Percentiles rank a stretch among this genome's conserved stretches.
phyloP scores from a whole-genome alignment of 2,329 filamentous ascomycete species.

The Blumeriella jaapii region DNA sequence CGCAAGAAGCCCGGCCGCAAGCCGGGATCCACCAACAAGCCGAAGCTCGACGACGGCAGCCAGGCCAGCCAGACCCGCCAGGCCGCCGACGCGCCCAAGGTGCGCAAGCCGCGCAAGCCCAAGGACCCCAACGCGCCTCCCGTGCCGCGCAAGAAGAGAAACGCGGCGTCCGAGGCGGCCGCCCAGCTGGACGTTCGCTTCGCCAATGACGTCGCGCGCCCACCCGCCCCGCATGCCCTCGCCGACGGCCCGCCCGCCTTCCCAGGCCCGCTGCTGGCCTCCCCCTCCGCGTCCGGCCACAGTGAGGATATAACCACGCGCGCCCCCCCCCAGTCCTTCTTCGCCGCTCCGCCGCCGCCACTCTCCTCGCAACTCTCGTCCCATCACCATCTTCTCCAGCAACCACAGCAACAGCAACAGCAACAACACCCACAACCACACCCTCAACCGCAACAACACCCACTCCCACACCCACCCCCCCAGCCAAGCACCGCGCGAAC shows the following conservation, averaged over 20 bases:
- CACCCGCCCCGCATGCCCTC: neutral
- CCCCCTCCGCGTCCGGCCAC: slow-evolving; percentile 28
- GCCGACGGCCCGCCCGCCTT: slow-evolving; percentile 12
- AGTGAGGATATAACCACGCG: slow-evolving; percentile 31
- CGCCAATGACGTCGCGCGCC: slow-evolving; percentile 16
- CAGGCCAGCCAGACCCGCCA: slow-evolving; percentile 27
- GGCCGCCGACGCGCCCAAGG: slow-evolving; percentile 33
- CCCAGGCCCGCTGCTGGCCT: slow-evolving; percentile 9
- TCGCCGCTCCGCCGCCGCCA: slow-evolving; percentile 15
- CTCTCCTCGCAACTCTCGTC: neutral
- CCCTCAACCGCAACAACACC: neutral
- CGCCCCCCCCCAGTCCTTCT: slow-evolving; percentile 24
- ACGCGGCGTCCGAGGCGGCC: slow-evolving; percentile 26
- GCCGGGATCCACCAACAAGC: slow-evolving; percentile 40
- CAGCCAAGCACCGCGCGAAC: slow-evolving; percentile 42
- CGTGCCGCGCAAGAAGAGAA: slow-evolving; percentile 43
- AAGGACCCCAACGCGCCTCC: slow-evolving; percentile 47
- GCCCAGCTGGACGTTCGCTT: slow-evolving; percentile 18
- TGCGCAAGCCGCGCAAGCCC: slow-evolving; percentile 43
- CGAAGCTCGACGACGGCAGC: slow-evolving; percentile 26
- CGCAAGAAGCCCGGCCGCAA: slow-evolving; percentile 56
- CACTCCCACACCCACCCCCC: slow-evolving; percentile 6
- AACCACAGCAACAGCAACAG: slow-evolving; percentile 4
- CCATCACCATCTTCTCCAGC: neutral
- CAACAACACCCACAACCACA: slow-evolving; percentile 4